A percentile compares a stretch with the other conserved stretches of the same genome.
phyloP scores from a whole-genome alignment of 768 basidiomycete genomes.

The Suillus subluteus region DNA sequence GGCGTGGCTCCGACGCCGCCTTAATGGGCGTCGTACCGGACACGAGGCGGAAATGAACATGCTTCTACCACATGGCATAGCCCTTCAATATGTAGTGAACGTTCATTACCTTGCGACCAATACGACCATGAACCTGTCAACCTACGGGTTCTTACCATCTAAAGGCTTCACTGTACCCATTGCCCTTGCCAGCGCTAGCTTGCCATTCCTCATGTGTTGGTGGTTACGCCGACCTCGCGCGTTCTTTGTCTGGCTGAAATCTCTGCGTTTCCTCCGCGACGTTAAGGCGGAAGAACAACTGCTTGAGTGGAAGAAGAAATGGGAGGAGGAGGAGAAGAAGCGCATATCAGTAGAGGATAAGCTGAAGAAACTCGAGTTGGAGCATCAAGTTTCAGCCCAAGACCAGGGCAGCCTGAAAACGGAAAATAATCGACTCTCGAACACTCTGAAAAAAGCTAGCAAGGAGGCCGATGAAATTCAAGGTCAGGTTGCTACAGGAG shows the following conservation, averaged over 20 bases:
- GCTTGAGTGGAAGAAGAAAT: constrained; percentile 16
- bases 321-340: constrained; percentile 26
- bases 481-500: constrained; percentile 24
- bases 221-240: constrained; percentile 17
- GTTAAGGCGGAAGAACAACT: not conserved
- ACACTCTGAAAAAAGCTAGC: constrained; percentile 9
- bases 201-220: constrained; percentile 27
- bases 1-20: constrained; percentile 25
- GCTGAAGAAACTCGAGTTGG: constrained; percentile 23
- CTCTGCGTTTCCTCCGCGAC: not conserved
- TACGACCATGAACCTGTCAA: constrained; percentile 35
- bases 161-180: constrained; percentile 32
- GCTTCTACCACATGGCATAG: constrained; percentile 31
- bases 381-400: constrained; percentile 10
- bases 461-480: constrained; percentile 19
- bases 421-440: constrained; percentile 20
- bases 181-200: constrained; percentile 26
- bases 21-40: constrained; percentile 19
- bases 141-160: constrained; percentile 30
- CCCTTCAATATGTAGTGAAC: constrained; percentile 25
- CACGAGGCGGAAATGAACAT: constrained; percentile 10
- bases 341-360: constrained; percentile 15
- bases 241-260: not conserved
- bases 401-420: constrained; percentile 25
- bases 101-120: constrained; percentile 23